These are phyloP conservation scores for Orbilia brochopaga DNA, from an alignment of 2,329 filamentous ascomycete species.

Conservation along the genomic window DNA sequence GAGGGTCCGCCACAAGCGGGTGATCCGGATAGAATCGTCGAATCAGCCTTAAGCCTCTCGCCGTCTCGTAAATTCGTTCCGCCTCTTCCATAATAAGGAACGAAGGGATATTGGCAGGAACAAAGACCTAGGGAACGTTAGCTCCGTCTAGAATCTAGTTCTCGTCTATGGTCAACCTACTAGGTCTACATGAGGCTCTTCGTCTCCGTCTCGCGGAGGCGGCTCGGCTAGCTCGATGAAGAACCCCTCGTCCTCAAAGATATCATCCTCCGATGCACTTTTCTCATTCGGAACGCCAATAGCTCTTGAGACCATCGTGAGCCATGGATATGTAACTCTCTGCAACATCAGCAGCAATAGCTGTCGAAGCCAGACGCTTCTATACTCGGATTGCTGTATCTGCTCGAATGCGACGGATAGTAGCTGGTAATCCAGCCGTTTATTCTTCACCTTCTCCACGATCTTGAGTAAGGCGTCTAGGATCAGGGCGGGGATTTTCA, in stretches of 20 bases:
- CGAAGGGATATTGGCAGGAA: slow-evolving; percentile 69
- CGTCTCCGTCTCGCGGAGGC: slow-evolving; percentile 26
- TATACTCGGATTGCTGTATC: slow-evolving; percentile 44
- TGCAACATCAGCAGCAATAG: slow-evolving; percentile 40
- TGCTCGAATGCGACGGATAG: slow-evolving; percentile 57
- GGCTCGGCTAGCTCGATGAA: slow-evolving; percentile 42
- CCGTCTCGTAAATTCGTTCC: slow-evolving; percentile 76
- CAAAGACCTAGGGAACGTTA: slow-evolving; percentile 60
- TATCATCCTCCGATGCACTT: slow-evolving; percentile 16
- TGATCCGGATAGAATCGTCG: slow-evolving; percentile 73
- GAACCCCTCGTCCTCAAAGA: slow-evolving; percentile 42
- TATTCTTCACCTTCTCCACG: slow-evolving; percentile 61
- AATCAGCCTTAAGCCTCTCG: slow-evolving; percentile 75
- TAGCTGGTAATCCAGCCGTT: slow-evolving; percentile 66
- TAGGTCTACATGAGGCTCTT: slow-evolving; percentile 34
- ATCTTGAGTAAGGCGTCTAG: slow-evolving; percentile 57
- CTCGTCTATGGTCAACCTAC: slow-evolving; percentile 7
- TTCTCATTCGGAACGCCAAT: slow-evolving; percentile 33
- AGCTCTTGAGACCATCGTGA: slow-evolving; percentile 44
- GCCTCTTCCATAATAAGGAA: slow-evolving; percentile 76
- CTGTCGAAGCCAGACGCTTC: slow-evolving; percentile 43
- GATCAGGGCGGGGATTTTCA: slow-evolving; percentile 52
- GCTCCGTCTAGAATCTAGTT: neutral
- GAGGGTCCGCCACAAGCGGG: slow-evolving; percentile 60
- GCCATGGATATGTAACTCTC: slow-evolving; percentile 37